Base-by-base conservation (phyloP, 805 yeast genomes). In the Brettanomyces nanus region DNA sequence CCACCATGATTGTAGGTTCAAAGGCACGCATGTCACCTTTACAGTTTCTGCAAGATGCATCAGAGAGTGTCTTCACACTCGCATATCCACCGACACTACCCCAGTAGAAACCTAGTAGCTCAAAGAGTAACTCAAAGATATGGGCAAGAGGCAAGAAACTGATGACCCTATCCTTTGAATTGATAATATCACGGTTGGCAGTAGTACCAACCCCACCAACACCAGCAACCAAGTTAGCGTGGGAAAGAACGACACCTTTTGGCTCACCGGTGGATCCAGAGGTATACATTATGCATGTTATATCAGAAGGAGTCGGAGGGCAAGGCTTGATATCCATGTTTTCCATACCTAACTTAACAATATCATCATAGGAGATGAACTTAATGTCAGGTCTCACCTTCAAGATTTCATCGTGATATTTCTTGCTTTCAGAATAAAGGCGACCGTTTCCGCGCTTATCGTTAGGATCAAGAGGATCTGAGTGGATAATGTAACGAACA, bases 141-240 rank as follows among this genome's bases (percentile, higher is more conserved):
- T 92, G 98, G 6, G 98, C 98, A 54, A 92, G 73, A 10, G 98
- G 98, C 58, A 92, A 73, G 60, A 90, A 89, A 14, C 89, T 81
- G 60, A 92, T 77, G 45, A 90, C 65, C 48, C 86, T 72, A 63
- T 92, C 97, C 26, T 61, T 60, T 18, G 64, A 62, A 40, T 53
- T 62, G 37, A 86, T 73, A 31, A 62, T 37, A 17, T 63, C 61
- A 39, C 75, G 66, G 32, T 70, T 69, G 37, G 86, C 78, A 51
- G 74, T 71, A 31, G 76, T 66, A 20, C 80, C 59, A 41, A 85
- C 77, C 65, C 98, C 98, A 42, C 81, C 92, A 26, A 85, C 61
- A 57, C 95, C 96, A 18, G 95, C 84, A 38, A 90, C 65, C 33
- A 92, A 72, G 59, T 75, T 82, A 39, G 59, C 63, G 48, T 83